Conservation (phyloP, 208 protist genomes). For the Crithidia fasciculata region DNA sequence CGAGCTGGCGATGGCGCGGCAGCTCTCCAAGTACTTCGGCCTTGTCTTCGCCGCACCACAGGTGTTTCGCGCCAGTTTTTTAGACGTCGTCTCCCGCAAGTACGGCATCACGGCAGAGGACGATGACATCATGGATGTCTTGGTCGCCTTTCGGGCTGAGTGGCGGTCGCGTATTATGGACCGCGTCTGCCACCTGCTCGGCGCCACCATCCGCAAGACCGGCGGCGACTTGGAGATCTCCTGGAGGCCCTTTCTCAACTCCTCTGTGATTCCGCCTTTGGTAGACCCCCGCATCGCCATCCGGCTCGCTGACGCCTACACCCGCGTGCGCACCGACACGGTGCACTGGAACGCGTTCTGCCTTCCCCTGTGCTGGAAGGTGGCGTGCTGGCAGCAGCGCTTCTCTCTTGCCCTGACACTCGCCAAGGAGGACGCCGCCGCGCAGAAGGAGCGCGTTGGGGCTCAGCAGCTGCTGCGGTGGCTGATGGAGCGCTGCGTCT, state of each 20-base stretch:
- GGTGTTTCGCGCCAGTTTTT: slow-evolving; percentile 55
- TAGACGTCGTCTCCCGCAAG: slow-evolving; percentile 67
- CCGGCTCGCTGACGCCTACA: slow-evolving; percentile 53
- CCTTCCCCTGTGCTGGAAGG: slow-evolving; percentile 69
- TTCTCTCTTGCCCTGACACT: slow-evolving; percentile 56
- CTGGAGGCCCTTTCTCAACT: slow-evolving; percentile 59
- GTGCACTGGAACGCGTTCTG: slow-evolving; percentile 81
- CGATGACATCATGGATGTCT: slow-evolving; percentile 50
- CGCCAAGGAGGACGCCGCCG: slow-evolving; percentile 45
- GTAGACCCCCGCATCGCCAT: slow-evolving; percentile 53
- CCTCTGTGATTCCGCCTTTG: slow-evolving; percentile 58
- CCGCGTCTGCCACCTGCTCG: slow-evolving; percentile 69
- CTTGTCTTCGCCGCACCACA: slow-evolving; percentile 43
- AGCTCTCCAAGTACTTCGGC: slow-evolving; percentile 64
- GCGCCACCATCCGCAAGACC: slow-evolving; percentile 46
- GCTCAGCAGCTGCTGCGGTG: slow-evolving; percentile 47
- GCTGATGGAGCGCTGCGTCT: slow-evolving; percentile 48
- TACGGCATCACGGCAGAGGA: slow-evolving; percentile 81
- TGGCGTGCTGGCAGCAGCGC: slow-evolving; percentile 65
- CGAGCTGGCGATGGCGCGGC: slow-evolving; percentile 44
- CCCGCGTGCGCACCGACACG: slow-evolving; percentile 45
- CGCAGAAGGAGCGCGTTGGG: slow-evolving; percentile 36
- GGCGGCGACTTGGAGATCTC: slow-evolving; percentile 30
- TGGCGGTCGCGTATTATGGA: slow-evolving; percentile 58
- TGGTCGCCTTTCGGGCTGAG: slow-evolving; percentile 42